Percentiles rank a stretch among this genome's conserved stretches.
Conservation (phyloP, 192 early-diverging fungal genomes). For the Dispira simplex region DNA sequence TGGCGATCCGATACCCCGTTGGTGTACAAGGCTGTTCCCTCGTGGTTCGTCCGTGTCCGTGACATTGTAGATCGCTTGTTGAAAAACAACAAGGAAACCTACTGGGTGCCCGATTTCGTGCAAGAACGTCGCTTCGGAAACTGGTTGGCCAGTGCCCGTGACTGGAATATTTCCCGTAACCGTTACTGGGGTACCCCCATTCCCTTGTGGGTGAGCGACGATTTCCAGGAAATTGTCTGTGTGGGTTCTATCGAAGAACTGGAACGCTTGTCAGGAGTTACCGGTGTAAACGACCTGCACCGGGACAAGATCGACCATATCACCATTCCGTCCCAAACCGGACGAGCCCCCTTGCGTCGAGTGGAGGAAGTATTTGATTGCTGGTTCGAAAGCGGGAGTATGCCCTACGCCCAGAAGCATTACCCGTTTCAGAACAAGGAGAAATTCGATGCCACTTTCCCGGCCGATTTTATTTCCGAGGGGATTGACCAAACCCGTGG, state of each 20-base stretch:
- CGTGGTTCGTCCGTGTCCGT: conserved; percentile 92
- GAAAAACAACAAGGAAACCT: conserved; percentile 69
- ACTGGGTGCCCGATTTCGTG: conserved; percentile 94
- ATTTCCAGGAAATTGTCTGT: conserved; percentile 73
- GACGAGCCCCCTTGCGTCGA: conserved; percentile 70
- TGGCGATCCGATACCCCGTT: conserved; percentile 96
- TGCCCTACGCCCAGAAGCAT: conserved; percentile 99
- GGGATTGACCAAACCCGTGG: conserved; percentile 98
- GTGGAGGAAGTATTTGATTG: conserved; percentile 98
- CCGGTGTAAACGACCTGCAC: conserved; percentile 82
- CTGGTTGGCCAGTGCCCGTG: conserved; percentile 90
- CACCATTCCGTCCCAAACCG: conserved; percentile 86
- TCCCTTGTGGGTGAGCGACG: conserved; percentile 92
- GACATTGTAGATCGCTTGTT: conserved; percentile 72
- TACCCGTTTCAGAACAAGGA: conserved; percentile 98
- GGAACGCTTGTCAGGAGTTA: conserved; percentile 69
- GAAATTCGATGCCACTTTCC: conserved; percentile 73
- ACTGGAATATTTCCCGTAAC: conserved; percentile 97
- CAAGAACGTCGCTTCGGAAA: conserved; percentile 96
- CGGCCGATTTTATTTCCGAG: conserved; percentile 99
- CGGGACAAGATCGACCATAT: conserved; percentile 93
- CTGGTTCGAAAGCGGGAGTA: conserved; percentile 96
- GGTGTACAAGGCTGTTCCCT: conserved; percentile 91
- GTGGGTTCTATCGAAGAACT: conserved; percentile 87
- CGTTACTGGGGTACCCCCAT: conserved; percentile 99